Evolutionary conservation across 192 early-diverging fungal species (phyloP), one percentile per base, ranked within the genome.

Genomic region (Funneliformis geosporum): DNA sequence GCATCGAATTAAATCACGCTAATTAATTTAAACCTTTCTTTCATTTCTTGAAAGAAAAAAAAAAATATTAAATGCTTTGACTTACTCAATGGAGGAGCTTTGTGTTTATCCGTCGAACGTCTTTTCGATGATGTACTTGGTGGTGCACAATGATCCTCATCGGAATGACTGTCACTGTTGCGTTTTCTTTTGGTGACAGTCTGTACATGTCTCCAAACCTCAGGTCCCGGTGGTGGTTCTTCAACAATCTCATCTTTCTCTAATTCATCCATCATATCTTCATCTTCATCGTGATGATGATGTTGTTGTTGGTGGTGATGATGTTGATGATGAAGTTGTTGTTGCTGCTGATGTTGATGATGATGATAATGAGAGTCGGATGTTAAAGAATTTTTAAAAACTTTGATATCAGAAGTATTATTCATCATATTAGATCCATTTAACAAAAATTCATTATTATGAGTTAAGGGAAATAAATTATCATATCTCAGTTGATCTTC

Each of bases 11-110:
- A 61, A 67, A 43, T 1, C 11, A 11, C 27, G 4, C 12, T 18
- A 5, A 59, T 0, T 16, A 12, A 21, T 6, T 0, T 55, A 6
- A 55, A 55, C 50, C 4, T 60, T 14, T 33, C 23, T 28, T 60
- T 27, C 12, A 50, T 7, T 55, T 50, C 23, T 50, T 55, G 27
- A 73, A 73, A 16, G 8, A 28, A 6, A 67, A 5, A 4, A 66
- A 66, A 66, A 23, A 43, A 43, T 28, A 11, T 16, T 55, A 73
- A 47, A 7, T 10, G 38, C 8, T 23, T 50, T 8, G 21, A 68
- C 76, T 78, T 55, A 78, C 76, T 78, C 27, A 78, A 38, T 21
- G 76, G 76, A 16, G 76, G 76, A 40, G 76, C 76, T 40, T 78
- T 78, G 47, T 78, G 76, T 59, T 78, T 78, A 28, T 78, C 76